Base-by-base conservation (phyloP, 257 asterid genomes). In the Ocimum tenuiflorum region DNA sequence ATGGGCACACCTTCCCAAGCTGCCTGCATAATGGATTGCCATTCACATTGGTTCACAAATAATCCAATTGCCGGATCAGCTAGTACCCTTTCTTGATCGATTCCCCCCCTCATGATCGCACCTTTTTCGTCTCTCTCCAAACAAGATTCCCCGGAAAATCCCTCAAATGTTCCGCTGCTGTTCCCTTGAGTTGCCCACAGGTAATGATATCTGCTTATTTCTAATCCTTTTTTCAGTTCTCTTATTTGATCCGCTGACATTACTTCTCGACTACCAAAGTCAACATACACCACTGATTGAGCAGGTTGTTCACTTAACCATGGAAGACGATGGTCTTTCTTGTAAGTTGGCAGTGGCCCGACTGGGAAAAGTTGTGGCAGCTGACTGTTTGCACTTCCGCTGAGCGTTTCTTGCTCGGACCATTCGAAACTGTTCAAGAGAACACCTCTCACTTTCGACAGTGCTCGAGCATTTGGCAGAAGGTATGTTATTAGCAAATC, bases 1-100 rank as follows among this genome's bases (percentile, higher is more conserved):
- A 77, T 52, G 0, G 81, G 80, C 14, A 81, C 78, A 20, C 86
- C 85, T 35, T 56, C 23, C 65, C 53, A n/a, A 51, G 83, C 83
- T 3, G 85, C 85, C 15, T 77, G 77, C 77, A 77, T 81, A 15
- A 81, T 76, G 1, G 83, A 77, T 19, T 64, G 75, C 85, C 89
- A 81, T 53, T 70, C 85, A 7, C 86, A 77, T 18, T 78, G 85
- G 66, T 58, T 79, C 5, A 81, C 41, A 38, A 74, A 79, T 22
- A 72, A 78, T 60, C 85, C 80, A 29, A 77, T 31, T 11, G 89
- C 77, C 1, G 80, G 73, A 70, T 84, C 81, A 43, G 62, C 82
- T 12, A 83, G 52, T 24, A 80, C 56, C 13, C 35, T 48, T 47
- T 65, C 77, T 29, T 65, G 65, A 33, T 60, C 36, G 24, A 17